These are phyloP conservation scores for Obelidium mucronatum DNA, from an alignment of 192 early-diverging fungal genomes.

Conservation along the genomic window DNA sequence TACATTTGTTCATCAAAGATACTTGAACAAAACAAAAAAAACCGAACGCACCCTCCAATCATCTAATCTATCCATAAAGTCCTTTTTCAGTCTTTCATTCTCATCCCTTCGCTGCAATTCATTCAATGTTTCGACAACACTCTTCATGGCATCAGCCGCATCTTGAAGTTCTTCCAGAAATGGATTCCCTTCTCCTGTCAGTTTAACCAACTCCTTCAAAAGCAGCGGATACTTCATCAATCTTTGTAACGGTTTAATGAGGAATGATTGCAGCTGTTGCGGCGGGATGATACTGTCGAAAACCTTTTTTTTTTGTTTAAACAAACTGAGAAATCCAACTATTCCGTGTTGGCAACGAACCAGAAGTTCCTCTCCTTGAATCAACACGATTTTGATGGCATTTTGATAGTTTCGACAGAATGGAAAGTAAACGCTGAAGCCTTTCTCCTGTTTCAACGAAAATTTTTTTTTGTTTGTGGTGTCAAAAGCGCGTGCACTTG, in stretches of 20 bases:
- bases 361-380: constrained; percentile 51
- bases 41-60: constrained; percentile 81
- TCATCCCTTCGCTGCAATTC: constrained; percentile 90
- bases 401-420: constrained; percentile 92
- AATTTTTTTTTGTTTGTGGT: no score
- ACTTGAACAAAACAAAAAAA: background rate
- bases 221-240: constrained; percentile 98
- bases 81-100: constrained; percentile 80
- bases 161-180: constrained; percentile 57
- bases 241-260: constrained; percentile 45
- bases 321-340: no score
- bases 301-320: no score
- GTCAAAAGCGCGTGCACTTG: no score
- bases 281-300: constrained; percentile 16
- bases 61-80: constrained; percentile 84
- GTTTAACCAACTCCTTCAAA: constrained; percentile 62
- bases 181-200: constrained; percentile 10
- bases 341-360: constrained; percentile 59
- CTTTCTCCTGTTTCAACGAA: constrained; percentile 51
- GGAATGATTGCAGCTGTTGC: constrained; percentile 19
- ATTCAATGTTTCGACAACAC: constrained; percentile 88
- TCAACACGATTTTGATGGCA: constrained; percentile 42
- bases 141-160: constrained; percentile 80
- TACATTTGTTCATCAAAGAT: background rate
- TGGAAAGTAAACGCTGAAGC: constrained; percentile 78